Percentiles rank a stretch among this genome's conserved stretches.
phyloP scores from a whole-genome alignment of 495 filamentous ascomycete species.

The Pseudoneurospora amorphoporcata region DNA sequence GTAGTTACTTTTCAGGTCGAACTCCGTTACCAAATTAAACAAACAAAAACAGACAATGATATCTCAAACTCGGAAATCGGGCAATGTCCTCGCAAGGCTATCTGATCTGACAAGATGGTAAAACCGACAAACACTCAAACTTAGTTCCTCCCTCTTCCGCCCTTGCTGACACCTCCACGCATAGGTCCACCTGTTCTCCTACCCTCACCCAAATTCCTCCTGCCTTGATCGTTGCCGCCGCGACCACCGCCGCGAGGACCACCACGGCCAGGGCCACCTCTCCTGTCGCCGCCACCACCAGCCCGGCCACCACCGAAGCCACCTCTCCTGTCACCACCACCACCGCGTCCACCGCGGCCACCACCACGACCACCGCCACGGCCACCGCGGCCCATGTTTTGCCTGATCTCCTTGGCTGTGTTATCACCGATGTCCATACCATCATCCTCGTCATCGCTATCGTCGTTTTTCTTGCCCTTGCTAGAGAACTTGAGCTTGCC shows the following conservation, averaged over 20 bases:
- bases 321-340: conserved; percentile 14
- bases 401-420: conserved; percentile 37
- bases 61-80: not conserved
- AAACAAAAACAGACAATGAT: not conserved
- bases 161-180: not conserved
- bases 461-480: conserved; percentile 48
- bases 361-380: conserved; percentile 17
- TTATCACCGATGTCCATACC: conserved; percentile 41
- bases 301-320: conserved; percentile 5
- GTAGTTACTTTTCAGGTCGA: not conserved
- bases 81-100: not conserved
- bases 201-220: not conserved
- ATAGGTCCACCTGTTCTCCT: not conserved
- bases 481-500: conserved; percentile 84
- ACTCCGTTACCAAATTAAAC: not conserved
- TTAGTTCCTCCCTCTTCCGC: not conserved
- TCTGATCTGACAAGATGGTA: not conserved
- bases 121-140: not conserved
- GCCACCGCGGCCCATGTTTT: conserved; percentile 12
- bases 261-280: conserved; percentile 4
- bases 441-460: conserved; percentile 50
- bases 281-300: conserved; percentile 2
- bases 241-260: conserved; percentile 3
- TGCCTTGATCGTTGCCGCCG: conserved; percentile 5
- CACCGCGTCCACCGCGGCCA: conserved; percentile 15